These are phyloP conservation scores for Bacidia rubella DNA, from an alignment of 495 filamentous ascomycete species.

Conservation along the genomic window DNA sequence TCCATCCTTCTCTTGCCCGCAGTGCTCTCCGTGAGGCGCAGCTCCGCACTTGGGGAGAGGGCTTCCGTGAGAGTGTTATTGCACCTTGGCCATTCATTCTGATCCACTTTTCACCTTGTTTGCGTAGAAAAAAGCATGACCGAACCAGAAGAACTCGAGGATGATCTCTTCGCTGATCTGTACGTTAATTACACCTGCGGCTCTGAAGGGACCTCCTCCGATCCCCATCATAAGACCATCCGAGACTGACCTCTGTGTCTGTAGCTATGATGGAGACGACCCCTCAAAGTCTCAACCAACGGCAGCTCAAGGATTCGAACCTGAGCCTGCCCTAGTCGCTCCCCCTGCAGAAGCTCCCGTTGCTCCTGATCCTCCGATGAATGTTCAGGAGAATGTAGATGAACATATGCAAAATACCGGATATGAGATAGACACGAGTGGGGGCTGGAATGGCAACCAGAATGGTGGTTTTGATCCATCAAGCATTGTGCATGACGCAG, in stretches of 20 bases:
- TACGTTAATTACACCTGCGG: conserved; percentile 36
- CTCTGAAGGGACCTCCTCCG: not conserved
- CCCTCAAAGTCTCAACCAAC: conserved; percentile 19
- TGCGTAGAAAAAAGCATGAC: conserved; percentile 40
- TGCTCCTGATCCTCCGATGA: not conserved
- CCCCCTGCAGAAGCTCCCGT: not conserved
- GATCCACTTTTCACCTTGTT: not conserved
- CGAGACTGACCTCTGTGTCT: not conserved
- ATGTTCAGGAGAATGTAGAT: conserved; percentile 9
- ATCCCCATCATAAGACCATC: conserved; percentile 8
- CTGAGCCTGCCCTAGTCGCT: not conserved
- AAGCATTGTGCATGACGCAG: conserved; percentile 22
- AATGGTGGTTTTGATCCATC: conserved; percentile 34
- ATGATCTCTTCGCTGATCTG: conserved; percentile 98
- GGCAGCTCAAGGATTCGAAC: conserved; percentile 5
- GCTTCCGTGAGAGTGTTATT: too few species aligned
- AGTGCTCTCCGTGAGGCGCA: too few species aligned
- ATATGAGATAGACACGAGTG: conserved; percentile 22
- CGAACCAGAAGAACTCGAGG: conserved; percentile 81
- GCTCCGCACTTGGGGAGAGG: too few species aligned
- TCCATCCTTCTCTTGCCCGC: too few species aligned
- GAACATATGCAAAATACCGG: conserved; percentile 31
- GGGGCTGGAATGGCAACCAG: conserved; percentile 18
- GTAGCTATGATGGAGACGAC: conserved; percentile 82
- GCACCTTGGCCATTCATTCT: not conserved